These are phyloP conservation scores for Macadamia integrifolia DNA, from an alignment of 164 flowering plant species.

Conservation along the genomic window DNA sequence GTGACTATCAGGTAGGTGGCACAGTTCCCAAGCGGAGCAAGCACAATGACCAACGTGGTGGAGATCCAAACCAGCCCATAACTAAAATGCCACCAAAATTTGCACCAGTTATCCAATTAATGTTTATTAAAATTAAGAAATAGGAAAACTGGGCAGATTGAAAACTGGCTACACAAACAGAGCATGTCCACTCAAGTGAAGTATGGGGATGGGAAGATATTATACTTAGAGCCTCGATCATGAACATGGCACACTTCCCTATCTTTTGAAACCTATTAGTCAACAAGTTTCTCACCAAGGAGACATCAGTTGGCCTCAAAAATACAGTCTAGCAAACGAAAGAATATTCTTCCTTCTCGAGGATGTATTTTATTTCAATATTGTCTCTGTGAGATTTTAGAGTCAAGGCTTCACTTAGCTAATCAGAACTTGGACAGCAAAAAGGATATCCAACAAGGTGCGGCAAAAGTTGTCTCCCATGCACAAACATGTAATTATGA, in stretches of 20 bases:
- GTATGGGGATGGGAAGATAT: neutral
- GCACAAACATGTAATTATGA: too few relatives aligned
- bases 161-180: neutral
- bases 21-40: slow-evolving; percentile 90
- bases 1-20: slow-evolving; percentile 79
- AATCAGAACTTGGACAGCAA: too few relatives aligned
- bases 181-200: neutral
- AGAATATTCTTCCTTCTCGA: too few relatives aligned
- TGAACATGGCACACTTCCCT: neutral
- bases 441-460: too few relatives aligned
- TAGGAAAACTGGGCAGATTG: neutral
- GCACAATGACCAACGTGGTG: slow-evolving; percentile 76
- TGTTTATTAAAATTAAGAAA: neutral
- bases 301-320: too few relatives aligned
- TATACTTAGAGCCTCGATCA: neutral
- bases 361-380: too few relatives aligned
- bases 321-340: too few relatives aligned
- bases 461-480: too few relatives aligned
- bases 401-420: too few relatives aligned
- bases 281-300: too few relatives aligned
- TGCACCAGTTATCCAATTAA: slow-evolving; percentile 9
- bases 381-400: too few relatives aligned
- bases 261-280: too few relatives aligned
- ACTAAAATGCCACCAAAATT: slow-evolving; percentile 30
- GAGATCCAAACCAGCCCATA: slow-evolving; percentile 94